Evolutionary conservation across 495 filamentous ascomycete species (phyloP), one percentile per base, ranked within the genome.

Genomic region (Corynascus novoguineensis): DNA sequence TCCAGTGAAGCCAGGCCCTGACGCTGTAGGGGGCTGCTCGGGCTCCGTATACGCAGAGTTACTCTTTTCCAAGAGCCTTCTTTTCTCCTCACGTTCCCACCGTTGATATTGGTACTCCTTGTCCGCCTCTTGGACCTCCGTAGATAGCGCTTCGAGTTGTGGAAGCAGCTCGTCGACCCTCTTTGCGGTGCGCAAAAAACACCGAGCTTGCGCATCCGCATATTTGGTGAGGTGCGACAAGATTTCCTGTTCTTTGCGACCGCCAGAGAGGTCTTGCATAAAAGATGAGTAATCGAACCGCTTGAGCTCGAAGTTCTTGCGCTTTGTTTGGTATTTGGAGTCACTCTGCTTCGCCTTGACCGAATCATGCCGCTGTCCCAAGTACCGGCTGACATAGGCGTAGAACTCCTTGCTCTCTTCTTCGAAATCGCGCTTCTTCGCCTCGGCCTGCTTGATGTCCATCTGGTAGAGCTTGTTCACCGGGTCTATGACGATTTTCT

Each of bases 361-460:
- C 10, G 93, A 93, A 70, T 98, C 95, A 67, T 95, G 89, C 44
- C 91, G 83, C 66, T 97, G 93, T 38, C 93, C 92, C 14, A 99
- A 83, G 71, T 99, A 99, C 27, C 90, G 86, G 62, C 89, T 85
- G 42, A 97, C 88, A 66, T 95, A 97, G 50, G 84, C 84, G 74
- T 99, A 99, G 72, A 95, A 99, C 67, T 97, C 92, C 65, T 91
- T 89, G 71, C 91, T 97, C 65, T 97, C 93, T 60, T 99, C 93
- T 54, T 99, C 93, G 61, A 97, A 99, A 65, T 97, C 95, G 55
- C 91, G 90, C 75, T 92, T 97, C 74, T 97, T 97, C 25, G 87
- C 75, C 63, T 99, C 93, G 17, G 92, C 93, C 73, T 96, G 91
- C 72, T 99, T 99, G 75, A 99, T 96, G 60, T 99, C 93, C 55